Evolutionary conservation across 2,329 filamentous ascomycete genomes (phyloP).

Genomic region (Bipolaris gigantea): DNA sequence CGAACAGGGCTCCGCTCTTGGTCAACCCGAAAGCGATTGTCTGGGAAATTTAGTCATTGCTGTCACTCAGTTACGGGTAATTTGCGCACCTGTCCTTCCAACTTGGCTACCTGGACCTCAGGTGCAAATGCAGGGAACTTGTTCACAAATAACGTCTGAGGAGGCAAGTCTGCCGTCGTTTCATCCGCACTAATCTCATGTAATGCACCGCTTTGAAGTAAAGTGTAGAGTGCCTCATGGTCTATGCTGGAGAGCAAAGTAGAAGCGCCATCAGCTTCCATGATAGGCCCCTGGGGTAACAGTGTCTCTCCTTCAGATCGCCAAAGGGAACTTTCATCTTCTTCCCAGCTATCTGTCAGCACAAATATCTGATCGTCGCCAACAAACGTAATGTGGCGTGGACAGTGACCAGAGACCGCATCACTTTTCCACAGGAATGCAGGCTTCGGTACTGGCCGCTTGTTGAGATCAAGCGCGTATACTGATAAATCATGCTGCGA

Average conservation of each 20-base stretch:
- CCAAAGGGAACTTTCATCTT: slow-evolving; percentile 37
- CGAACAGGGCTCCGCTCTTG: slow-evolving; percentile 75
- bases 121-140: slow-evolving; percentile 34
- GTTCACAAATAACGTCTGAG: slow-evolving; percentile 20
- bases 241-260: slow-evolving; percentile 29
- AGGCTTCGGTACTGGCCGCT: slow-evolving; percentile 52
- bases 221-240: slow-evolving; percentile 23
- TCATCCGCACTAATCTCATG: slow-evolving; percentile 19
- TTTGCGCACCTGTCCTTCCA: slow-evolving; percentile 32
- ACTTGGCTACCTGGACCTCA: slow-evolving; percentile 25
- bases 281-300: slow-evolving; percentile 25
- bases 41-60: slow-evolving; percentile 36
- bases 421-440: slow-evolving; percentile 48
- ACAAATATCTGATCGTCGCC: slow-evolving; percentile 44
- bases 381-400: slow-evolving; percentile 55
- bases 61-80: neutral
- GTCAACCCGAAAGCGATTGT: slow-evolving; percentile 66
- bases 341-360: slow-evolving; percentile 39
- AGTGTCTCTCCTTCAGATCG: slow-evolving; percentile 24
- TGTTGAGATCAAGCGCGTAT: slow-evolving; percentile 68
- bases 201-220: slow-evolving; percentile 30
- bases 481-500: slow-evolving; percentile 68
- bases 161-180: slow-evolving; percentile 13
- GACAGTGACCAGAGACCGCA: slow-evolving; percentile 17
- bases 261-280: slow-evolving; percentile 28